phyloP scores from a whole-genome alignment of 768 basidiomycete species.

The Hypholoma sublateritium region DNA sequence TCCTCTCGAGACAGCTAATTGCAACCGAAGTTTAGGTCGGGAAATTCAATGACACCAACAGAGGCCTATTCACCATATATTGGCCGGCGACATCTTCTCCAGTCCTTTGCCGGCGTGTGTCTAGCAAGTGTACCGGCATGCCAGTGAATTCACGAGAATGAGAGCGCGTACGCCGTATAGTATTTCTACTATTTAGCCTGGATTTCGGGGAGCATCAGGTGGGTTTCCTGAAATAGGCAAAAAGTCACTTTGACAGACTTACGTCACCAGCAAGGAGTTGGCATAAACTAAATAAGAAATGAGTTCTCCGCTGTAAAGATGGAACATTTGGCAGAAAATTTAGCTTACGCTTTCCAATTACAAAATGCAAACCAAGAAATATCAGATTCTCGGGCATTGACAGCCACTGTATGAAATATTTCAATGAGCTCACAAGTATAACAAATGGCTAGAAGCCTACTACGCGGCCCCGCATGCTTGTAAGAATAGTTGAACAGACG shows the following conservation, averaged over 20 bases:
- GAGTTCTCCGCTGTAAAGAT: too few relatives aligned
- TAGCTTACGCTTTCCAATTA: conserved; percentile 45
- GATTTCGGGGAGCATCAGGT: background rate
- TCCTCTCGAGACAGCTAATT: background rate
- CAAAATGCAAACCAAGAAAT: conserved; percentile 49
- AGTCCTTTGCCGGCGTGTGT: background rate
- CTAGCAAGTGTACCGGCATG: background rate
- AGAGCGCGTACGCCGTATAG: background rate
- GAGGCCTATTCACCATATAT: background rate
- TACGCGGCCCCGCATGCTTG: too few relatives aligned
- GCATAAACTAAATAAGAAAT: conserved; percentile 19
- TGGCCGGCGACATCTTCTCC: background rate
- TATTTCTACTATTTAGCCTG: background rate
- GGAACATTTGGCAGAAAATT: conserved; percentile 16
- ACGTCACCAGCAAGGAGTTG: conserved; percentile 21
- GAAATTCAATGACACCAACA: background rate
- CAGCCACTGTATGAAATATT: conserved; percentile 37
- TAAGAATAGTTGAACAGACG: too few relatives aligned
- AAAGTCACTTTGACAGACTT: conserved; percentile 6
- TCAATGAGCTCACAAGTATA: too few relatives aligned
- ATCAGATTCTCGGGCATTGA: conserved; percentile 41
- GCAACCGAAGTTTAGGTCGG: background rate
- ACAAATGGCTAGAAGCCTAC: too few relatives aligned
- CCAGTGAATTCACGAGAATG: background rate
- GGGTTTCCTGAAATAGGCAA: too few relatives aligned